Evolutionary conservation across 306 rosid genomes (phyloP).

Genomic region (Trifolium repens): DNA sequence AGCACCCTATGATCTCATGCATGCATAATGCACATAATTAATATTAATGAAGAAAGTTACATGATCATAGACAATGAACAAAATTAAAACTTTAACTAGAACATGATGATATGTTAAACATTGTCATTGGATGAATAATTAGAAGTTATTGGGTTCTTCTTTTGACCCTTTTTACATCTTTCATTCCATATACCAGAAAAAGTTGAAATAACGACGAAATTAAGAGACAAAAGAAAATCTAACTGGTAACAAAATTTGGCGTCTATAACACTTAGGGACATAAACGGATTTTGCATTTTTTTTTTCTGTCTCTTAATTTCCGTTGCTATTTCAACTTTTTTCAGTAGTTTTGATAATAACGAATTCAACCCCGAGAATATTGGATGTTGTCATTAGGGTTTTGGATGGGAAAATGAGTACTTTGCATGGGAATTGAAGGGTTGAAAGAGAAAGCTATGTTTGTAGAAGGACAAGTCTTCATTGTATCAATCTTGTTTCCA

Average conservation of each 20-base stretch:
- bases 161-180: constrained; percentile 35
- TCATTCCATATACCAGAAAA: neutral
- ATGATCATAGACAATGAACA: constrained; percentile 35
- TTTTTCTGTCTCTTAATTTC: neutral
- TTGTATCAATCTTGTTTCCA: constrained; percentile 73
- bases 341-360: neutral
- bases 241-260: neutral
- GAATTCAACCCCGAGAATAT: constrained; percentile 44
- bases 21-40: constrained; percentile 34
- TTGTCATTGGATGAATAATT: constrained; percentile 46
- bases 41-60: constrained; percentile 36
- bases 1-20: constrained; percentile 32
- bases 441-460: constrained; percentile 88
- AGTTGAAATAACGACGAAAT: neutral
- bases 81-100: constrained; percentile 34
- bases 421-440: constrained; percentile 87
- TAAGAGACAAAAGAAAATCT: neutral
- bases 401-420: constrained; percentile 75
- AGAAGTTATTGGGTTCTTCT: constrained; percentile 34
- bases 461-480: constrained; percentile 65
- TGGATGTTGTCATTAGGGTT: constrained; percentile 55
- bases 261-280: neutral
- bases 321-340: constrained; percentile 9
- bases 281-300: neutral
- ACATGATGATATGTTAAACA: constrained; percentile 44